phyloP scores from a whole-genome alignment of 176 grass and related monocot species.

The Phragmites australis region DNA sequence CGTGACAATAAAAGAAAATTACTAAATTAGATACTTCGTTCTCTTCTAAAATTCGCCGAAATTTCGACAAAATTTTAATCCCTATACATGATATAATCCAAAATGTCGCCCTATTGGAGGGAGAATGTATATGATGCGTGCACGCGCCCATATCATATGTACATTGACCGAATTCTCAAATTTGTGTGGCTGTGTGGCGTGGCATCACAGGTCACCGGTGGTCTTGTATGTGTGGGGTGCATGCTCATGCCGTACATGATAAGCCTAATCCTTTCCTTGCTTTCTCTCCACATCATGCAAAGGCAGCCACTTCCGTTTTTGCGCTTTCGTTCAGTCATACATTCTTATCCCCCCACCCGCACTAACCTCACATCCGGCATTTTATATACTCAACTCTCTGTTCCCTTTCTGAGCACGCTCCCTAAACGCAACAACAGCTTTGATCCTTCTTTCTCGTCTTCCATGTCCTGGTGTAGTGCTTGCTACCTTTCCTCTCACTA shows the following conservation, averaged over 20 bases:
- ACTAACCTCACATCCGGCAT: background rate
- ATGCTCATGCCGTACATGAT: slow-evolving; percentile 5
- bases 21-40: no score
- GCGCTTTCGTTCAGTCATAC: background rate
- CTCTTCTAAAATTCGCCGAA: no score
- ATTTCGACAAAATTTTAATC: no score
- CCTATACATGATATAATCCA: slow-evolving; percentile 18
- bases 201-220: background rate
- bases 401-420: slow-evolving; percentile 39
- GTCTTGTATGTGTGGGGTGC: background rate
- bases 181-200: slow-evolving; percentile 7
- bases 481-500: background rate
- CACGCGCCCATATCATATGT: background rate
- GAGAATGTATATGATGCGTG: background rate
- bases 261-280: slow-evolving; percentile 25
- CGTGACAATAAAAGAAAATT: no score
- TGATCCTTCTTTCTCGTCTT: background rate
- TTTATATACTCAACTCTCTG: slow-evolving; percentile 14
- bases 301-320: slow-evolving; percentile 24
- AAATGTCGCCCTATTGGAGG: background rate
- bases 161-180: background rate
- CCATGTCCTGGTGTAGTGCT: background rate
- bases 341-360: slow-evolving; percentile 21
- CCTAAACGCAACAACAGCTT: no score
- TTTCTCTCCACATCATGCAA: slow-evolving; percentile 43